Evolutionary conservation across 768 basidiomycete genomes (phyloP), one percentile per base, ranked within the genome.

Genomic region (Rhodosporidiobolus sp.): DNA sequence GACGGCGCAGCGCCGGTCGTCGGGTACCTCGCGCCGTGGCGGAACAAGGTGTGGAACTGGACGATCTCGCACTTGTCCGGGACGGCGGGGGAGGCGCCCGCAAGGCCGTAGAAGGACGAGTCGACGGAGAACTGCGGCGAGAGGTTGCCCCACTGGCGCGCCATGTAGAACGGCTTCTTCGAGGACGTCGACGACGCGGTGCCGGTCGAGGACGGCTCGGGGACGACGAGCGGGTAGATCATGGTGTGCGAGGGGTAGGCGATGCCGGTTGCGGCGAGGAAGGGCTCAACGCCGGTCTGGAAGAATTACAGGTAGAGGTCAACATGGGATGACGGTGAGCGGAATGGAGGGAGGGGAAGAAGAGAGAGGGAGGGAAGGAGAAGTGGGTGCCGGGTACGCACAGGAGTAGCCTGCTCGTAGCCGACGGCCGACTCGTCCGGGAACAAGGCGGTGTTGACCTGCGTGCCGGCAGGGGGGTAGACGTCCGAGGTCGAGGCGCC

Each of bases 11-110:
- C 60, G 28, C 79, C 80, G 2, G 69, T 50, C 6, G 80, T 82
- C 1, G 81, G 81, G 69, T 82, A 82, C 20, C 81, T 69, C 1
- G 81, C 81, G 9, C 79, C 79, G 43, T 79, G 78, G 19, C 78
- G 67, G 67, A 77, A 79, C 46, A 75, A 66, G 26, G 72, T 30
- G 59, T 78, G 71, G 24, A 78, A 77, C 67, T 81, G 81, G 19
- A 73, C 78, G 70, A 81, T 74, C 17, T 67, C 62, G 71, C 81
- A 80, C 35, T 70, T 30, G 20, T 79, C 78, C 22, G 81, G 81
- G 10, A 79, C 20, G 2, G 72, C 30, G 3, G 81, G 81, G 5
- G 77, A 68, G 3, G 81, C 80, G 11, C 76, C 57, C 50, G 65
- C 63, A 17, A 82, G 74, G 38, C 81, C 81, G 64, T 81, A 82